Percentiles rank a stretch among this genome's conserved stretches.
Evolutionary conservation across 2,329 filamentous ascomycete species (phyloP).

Genomic region (Trichophyton verrucosum): DNA sequence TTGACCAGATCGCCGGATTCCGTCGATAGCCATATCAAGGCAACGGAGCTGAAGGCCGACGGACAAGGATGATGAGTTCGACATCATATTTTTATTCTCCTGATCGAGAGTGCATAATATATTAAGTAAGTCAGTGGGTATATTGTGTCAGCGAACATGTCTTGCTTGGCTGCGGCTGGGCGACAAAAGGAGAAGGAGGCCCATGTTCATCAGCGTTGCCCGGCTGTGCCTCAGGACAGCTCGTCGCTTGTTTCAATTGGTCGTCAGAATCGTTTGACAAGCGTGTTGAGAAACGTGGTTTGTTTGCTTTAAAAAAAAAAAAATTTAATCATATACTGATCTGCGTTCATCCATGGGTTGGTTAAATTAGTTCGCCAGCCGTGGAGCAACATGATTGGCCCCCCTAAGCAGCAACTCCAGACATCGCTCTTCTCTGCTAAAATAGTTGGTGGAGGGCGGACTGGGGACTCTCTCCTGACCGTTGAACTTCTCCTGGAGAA

Average conservation of each 20-base stretch:
- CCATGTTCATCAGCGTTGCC: neutral
- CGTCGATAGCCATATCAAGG: neutral
- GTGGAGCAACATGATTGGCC: neutral
- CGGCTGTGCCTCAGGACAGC: neutral
- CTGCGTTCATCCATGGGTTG: neutral
- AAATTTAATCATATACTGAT: neutral
- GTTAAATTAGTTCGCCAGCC: too few species aligned
- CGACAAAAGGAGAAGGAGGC: neutral
- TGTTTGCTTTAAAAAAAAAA: neutral
- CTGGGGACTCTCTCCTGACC: neutral
- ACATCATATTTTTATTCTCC: neutral
- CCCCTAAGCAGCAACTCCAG: neutral
- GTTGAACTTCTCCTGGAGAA: neutral
- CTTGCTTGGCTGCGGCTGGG: neutral
- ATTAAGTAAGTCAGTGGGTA: too few species aligned
- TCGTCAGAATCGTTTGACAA: neutral
- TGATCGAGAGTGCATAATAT: neutral
- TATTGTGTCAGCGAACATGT: too few species aligned
- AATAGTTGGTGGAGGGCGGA: neutral
- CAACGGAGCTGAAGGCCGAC: neutral
- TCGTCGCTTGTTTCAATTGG: neutral
- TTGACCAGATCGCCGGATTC: conserved; percentile 1
- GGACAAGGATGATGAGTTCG: neutral
- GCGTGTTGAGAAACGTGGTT: conserved; percentile 3
- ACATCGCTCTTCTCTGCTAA: too few species aligned